Percentiles rank a stretch among this genome's conserved stretches.
Evolutionary conservation across 2,329 filamentous ascomycete genomes (phyloP).

Genomic region (Aspergillus ustus): DNA sequence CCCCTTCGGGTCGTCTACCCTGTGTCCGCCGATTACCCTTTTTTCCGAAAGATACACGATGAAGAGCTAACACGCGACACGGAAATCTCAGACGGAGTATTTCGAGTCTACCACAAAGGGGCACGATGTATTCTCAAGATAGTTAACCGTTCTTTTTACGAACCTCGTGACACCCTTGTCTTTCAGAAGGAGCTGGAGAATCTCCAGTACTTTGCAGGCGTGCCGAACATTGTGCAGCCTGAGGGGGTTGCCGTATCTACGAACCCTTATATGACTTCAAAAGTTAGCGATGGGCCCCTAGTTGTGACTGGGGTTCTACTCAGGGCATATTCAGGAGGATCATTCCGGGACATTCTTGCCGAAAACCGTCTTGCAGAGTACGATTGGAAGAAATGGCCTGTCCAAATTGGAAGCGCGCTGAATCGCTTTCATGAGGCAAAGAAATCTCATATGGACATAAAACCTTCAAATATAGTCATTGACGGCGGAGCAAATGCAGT

Average conservation of each 20-base stretch:
- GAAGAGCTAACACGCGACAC: slow-evolving; percentile 17
- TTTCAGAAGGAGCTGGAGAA: slow-evolving; percentile 27
- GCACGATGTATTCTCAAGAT: slow-evolving; percentile 24
- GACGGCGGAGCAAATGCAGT: slow-evolving; percentile 24
- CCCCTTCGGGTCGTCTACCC: slow-evolving; percentile 21
- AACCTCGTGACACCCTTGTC: slow-evolving; percentile 22
- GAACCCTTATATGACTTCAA: slow-evolving; percentile 24
- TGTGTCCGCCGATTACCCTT: slow-evolving; percentile 15
- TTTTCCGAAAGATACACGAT: slow-evolving; percentile 18
- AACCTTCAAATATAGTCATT: slow-evolving; percentile 28
- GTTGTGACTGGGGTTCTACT: slow-evolving; percentile 27
- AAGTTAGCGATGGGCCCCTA: slow-evolving; percentile 5
- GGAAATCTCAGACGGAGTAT: slow-evolving; percentile 23
- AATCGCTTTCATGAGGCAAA: slow-evolving; percentile 17
- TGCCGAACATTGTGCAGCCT: slow-evolving; percentile 23
- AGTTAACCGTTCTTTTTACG: slow-evolving; percentile 24
- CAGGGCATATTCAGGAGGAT: slow-evolving; percentile 22
- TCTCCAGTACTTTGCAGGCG: slow-evolving; percentile 22
- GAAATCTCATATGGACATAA: slow-evolving; percentile 27
- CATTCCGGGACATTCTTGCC: slow-evolving; percentile 20
- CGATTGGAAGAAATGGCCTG: slow-evolving; percentile 23
- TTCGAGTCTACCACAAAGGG: slow-evolving; percentile 15
- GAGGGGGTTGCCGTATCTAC: slow-evolving; percentile 22
- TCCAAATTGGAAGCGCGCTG: slow-evolving; percentile 25
- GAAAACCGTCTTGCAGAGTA: slow-evolving; percentile 16